Evolutionary conservation across 169 alveolate species (phyloP), one percentile per base, ranked within the genome.

Genomic region (Condylostoma magnum): DNA sequence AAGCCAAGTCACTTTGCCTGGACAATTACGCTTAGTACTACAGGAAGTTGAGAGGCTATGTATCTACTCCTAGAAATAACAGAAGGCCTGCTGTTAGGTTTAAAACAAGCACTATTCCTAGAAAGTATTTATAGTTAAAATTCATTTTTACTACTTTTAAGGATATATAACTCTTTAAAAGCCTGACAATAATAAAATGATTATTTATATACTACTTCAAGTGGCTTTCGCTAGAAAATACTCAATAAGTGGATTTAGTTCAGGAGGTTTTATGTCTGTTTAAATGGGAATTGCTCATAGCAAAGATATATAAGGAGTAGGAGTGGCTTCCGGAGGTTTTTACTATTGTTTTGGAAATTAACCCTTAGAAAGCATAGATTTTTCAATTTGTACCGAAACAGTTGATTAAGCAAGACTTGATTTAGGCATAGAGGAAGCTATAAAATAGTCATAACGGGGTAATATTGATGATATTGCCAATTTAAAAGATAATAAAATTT

Each of bases 311-410:
- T 43, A 37, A 25, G 87, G 84, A 20, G 87, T 75, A 22, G 87
- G 76, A 3, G 37, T 80, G 12, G 55, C 63, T n/a, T 83, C 87
- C 10, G 79, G 78, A 12, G 84, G 84, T 20, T 83, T 83, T 41
- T 80, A 55, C 68, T 52, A 53, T 43, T 80, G 87, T 44, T 63
- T 83, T 33, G 41, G 66, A 33, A 82, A 67, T 25, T 46, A 48
- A 28, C n/a, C 34, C 22, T 47, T 48, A 0, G n/a, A 22, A 22
- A n/a, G n/a, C n/a, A n/a, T n/a, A n/a, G n/a, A n/a, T n/a, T n/a
- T n/a, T n/a, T n/a, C n/a, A n/a, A 30, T 70, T 10, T 79, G 86
- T 41, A 72, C 72, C 82, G 48, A 34, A 2, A 31, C 48, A 27
- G 75, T 79, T 37, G 2, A 12, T n/a, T 28, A 31, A 22, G 51